Evolutionary conservation across 2,329 filamentous ascomycete species (phyloP).

Genomic region (Venturia carpophila): DNA sequence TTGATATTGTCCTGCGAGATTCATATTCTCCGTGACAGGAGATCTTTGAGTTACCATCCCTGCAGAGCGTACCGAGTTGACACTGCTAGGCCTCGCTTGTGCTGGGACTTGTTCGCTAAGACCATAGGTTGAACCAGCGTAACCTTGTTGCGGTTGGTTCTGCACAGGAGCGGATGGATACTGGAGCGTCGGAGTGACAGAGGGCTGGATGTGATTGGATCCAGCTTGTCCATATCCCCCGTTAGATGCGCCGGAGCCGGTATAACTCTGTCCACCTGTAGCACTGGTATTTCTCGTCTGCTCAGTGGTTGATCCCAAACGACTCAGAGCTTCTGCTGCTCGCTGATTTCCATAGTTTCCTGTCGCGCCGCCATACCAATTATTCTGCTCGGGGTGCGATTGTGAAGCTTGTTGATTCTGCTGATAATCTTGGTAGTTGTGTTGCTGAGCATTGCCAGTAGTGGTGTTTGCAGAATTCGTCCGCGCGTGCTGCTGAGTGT

Average conservation of each 20-base stretch:
- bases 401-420: not conserved
- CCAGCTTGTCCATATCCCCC: not conserved
- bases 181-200: not conserved
- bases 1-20: conserved; percentile 22
- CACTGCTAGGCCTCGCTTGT: conserved; percentile 17
- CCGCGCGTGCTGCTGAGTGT: conserved; percentile 7
- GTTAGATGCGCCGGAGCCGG: not conserved
- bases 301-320: not conserved
- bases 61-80: conserved; percentile 23
- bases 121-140: conserved; percentile 4
- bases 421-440: conserved; percentile 12
- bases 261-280: not conserved
- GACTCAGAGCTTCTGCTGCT: conserved; percentile 17
- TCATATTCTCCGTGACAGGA: conserved; percentile 22
- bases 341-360: not conserved
- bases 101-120: not conserved
- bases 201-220: conserved; percentile 3
- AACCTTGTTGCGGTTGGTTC: conserved; percentile 7
- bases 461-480: not conserved
- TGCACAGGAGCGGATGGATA: conserved; percentile 12
- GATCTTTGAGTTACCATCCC: conserved; percentile 24
- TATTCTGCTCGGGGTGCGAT: not conserved
- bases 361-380: conserved; percentile 6
- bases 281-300: not conserved
- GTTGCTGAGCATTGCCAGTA: not conserved